A percentile compares a stretch with the other conserved stretches of the same genome.
Conservation (phyloP, 768 basidiomycete species). For the Amanita polypyramis region DNA sequence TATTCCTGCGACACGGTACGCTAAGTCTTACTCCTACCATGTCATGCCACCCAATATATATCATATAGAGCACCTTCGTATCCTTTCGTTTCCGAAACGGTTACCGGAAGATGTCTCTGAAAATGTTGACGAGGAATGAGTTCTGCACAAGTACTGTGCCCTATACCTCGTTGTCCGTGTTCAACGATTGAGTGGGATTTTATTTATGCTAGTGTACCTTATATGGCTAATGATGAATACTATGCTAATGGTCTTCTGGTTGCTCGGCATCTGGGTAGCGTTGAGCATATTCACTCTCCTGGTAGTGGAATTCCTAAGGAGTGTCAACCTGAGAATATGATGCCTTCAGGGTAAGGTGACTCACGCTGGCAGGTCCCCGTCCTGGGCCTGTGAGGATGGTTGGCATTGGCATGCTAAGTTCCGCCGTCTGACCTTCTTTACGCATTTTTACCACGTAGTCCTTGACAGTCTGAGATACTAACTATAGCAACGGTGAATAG, state of each 20-base stretch:
- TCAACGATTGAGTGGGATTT: neutral
- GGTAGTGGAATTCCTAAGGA: slow-evolving; percentile 6
- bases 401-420: slow-evolving; percentile 25
- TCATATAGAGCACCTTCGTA: slow-evolving; percentile 40
- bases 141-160: too few relatives aligned
- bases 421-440: slow-evolving; percentile 22
- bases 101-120: slow-evolving; percentile 1
- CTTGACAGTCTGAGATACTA: slow-evolving; percentile 52
- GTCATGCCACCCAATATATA: slow-evolving; percentile 4
- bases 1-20: slow-evolving; percentile 74
- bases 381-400: slow-evolving; percentile 1
- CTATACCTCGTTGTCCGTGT: neutral
- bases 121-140: neutral
- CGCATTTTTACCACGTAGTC: slow-evolving; percentile 61
- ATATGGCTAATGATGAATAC: neutral
- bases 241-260: slow-evolving; percentile 4
- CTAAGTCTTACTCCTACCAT: neutral
- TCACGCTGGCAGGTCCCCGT: neutral
- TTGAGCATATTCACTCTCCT: slow-evolving; percentile 4
- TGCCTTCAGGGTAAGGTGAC: neutral
- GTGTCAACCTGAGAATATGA: neutral
- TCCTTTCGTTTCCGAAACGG: slow-evolving; percentile 28
- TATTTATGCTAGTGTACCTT: slow-evolving; percentile 10
- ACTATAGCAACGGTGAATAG: slow-evolving; percentile 23
- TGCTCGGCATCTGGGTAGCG: slow-evolving; percentile 2